Percentiles rank a stretch among this genome's conserved stretches.
These are phyloP conservation scores for Claviceps sp. DNA, from an alignment of 2,329 filamentous ascomycete genomes.

Conservation along the genomic window DNA sequence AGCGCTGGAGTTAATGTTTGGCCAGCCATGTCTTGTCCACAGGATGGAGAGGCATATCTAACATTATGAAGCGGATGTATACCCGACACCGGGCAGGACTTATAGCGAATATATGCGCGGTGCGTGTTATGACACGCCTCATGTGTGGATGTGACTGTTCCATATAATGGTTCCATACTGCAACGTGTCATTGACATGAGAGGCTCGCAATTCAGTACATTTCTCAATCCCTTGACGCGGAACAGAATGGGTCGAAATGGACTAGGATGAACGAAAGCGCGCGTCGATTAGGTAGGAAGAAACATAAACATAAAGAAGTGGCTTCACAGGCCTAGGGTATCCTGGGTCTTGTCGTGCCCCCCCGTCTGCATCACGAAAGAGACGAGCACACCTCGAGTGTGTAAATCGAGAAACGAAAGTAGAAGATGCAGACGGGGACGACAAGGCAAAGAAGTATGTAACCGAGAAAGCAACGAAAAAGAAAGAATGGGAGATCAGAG, in stretches of 20 bases:
- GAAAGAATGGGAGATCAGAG: neutral
- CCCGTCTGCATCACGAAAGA: no score
- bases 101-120: neutral
- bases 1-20: neutral
- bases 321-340: neutral
- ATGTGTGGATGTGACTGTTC: neutral
- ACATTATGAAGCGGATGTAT: slow-evolving; percentile 2
- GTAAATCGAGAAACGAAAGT: neutral
- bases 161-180: neutral
- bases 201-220: neutral
- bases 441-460: neutral
- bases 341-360: no score
- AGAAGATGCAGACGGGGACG: neutral
- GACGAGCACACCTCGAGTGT: no score
- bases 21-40: neutral
- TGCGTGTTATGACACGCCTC: neutral
- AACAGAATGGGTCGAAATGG: neutral
- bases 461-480: neutral
- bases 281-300: neutral
- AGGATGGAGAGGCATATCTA: slow-evolving; percentile 5
- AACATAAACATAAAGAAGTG: no score
- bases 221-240: neutral
- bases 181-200: neutral
- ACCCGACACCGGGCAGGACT: neutral
- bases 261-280: neutral